phyloP scores from a whole-genome alignment of 805 yeast species.

The Kluyveromyces dobzhanskii region DNA sequence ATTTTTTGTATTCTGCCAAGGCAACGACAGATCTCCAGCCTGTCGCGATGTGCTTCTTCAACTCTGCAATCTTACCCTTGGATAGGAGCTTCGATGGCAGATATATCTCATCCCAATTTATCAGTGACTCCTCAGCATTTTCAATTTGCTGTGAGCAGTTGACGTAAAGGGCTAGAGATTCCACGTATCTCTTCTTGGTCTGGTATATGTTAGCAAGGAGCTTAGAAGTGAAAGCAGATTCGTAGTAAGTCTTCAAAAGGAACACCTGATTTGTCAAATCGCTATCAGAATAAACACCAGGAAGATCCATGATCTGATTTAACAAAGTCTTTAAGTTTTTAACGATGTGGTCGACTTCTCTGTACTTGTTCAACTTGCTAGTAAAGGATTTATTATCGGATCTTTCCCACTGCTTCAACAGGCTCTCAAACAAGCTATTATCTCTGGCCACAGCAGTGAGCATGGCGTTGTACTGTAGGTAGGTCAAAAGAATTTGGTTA shows the following conservation, averaged over 20 bases:
- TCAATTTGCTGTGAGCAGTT: conserved; percentile 18
- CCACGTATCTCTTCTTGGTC: conserved; percentile 21
- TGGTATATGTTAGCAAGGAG: conserved; percentile 25
- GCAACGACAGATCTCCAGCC: conserved; percentile 26
- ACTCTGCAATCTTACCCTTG: conserved; percentile 37
- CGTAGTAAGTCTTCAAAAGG: conserved; percentile 17
- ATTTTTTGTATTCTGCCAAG: conserved; percentile 30
- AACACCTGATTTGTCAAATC: conserved; percentile 37
- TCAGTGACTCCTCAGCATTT: conserved; percentile 6
- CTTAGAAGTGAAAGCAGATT: conserved; percentile 15
- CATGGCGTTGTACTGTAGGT: conserved; percentile 58
- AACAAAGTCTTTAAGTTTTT: conserved; percentile 42
- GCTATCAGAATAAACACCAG: conserved; percentile 88
- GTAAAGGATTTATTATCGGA: conserved; percentile 14
- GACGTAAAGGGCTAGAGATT: conserved; percentile 24
- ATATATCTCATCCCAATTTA: conserved; percentile 7
- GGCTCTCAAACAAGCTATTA: conserved; percentile 35
- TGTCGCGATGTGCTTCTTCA: conserved; percentile 38
- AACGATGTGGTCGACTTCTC: conserved; percentile 31
- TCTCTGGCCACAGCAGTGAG: conserved; percentile 71
- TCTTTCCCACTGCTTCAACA: conserved; percentile 22
- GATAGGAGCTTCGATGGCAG: conserved; percentile 19
- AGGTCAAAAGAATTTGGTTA: conserved; percentile 68
- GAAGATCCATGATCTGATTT: conserved; percentile 61
- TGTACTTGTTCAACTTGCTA: conserved; percentile 22